Percentiles rank a stretch among this genome's conserved stretches.
Evolutionary conservation across 2,329 filamentous ascomycete species (phyloP).

Genomic region (Ceratocystiopsis brevicomis): DNA sequence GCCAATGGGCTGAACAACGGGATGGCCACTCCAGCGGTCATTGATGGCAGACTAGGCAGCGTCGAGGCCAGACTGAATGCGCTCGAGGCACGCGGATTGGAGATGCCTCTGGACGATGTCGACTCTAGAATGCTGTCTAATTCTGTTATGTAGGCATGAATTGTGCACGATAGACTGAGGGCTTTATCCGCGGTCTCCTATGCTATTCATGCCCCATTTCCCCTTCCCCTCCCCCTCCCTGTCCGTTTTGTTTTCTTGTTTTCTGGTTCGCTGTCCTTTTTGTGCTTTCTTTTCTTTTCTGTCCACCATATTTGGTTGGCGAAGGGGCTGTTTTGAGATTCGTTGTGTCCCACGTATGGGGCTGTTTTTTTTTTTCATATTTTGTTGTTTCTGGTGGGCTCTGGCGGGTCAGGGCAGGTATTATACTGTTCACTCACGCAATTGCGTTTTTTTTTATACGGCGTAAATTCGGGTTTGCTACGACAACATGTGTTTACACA

Average conservation of each 20-base stretch:
- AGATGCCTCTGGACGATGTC: constrained; percentile 21
- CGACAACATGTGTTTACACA: too few relatives aligned
- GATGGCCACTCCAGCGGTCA: constrained; percentile 11
- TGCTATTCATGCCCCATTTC: background rate
- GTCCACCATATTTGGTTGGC: too few relatives aligned
- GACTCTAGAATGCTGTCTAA: constrained; percentile 19
- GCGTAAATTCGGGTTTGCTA: too few relatives aligned
- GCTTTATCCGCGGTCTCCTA: background rate
- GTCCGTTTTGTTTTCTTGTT: background rate
- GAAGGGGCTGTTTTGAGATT: too few relatives aligned
- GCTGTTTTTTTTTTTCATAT: background rate
- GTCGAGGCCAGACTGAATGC: constrained; percentile 20
- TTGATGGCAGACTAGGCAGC: constrained; percentile 15
- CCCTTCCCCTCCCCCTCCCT: background rate
- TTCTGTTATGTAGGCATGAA: constrained; percentile 15
- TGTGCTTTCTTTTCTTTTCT: background rate
- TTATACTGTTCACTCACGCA: too few relatives aligned
- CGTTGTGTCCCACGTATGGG: too few relatives aligned
- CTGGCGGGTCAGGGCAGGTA: too few relatives aligned
- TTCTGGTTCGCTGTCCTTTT: background rate
- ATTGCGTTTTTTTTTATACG: background rate
- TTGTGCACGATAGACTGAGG: background rate
- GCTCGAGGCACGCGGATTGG: constrained; percentile 19
- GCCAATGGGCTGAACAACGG: constrained; percentile 13
- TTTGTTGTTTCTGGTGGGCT: background rate